Percentiles rank a stretch among this genome's conserved stretches.
phyloP scores from a whole-genome alignment of 176 grass and related monocot species.

The Oryza officinalis region DNA sequence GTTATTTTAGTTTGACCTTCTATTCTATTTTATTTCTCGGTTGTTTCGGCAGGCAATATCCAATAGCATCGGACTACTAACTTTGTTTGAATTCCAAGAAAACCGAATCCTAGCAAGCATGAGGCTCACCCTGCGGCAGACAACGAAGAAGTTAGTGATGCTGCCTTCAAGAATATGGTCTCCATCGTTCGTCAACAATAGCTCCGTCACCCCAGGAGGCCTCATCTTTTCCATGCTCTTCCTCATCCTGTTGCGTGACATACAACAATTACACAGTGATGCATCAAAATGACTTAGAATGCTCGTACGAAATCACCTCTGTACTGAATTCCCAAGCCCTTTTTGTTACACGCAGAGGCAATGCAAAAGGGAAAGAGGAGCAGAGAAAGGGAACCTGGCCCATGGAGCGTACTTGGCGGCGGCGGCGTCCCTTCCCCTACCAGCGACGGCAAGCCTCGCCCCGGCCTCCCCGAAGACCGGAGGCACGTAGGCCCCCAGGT shows the following conservation, averaged over 20 bases:
- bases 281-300: background rate
- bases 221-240: conserved; percentile 88
- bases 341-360: background rate
- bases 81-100: background rate
- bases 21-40: background rate
- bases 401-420: conserved; percentile 74
- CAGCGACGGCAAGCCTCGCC: conserved; percentile 63
- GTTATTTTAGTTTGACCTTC: background rate
- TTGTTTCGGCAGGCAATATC: background rate
- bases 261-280: background rate
- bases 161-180: conserved; percentile 82
- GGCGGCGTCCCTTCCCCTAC: conserved; percentile 55
- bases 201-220: conserved; percentile 68
- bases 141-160: conserved; percentile 85
- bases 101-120: background rate
- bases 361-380: background rate
- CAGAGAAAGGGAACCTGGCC: conserved; percentile 43
- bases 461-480: conserved; percentile 54
- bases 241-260: conserved; percentile 51
- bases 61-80: background rate
- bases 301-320: background rate
- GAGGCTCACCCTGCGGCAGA: conserved; percentile 57
- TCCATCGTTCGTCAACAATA: conserved; percentile 78
- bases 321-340: background rate
- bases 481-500: conserved; percentile 56